Percentiles rank a stretch among this genome's conserved stretches.
Conservation (phyloP, 2,329 filamentous ascomycete genomes). For the Dothistroma septosporum region DNA sequence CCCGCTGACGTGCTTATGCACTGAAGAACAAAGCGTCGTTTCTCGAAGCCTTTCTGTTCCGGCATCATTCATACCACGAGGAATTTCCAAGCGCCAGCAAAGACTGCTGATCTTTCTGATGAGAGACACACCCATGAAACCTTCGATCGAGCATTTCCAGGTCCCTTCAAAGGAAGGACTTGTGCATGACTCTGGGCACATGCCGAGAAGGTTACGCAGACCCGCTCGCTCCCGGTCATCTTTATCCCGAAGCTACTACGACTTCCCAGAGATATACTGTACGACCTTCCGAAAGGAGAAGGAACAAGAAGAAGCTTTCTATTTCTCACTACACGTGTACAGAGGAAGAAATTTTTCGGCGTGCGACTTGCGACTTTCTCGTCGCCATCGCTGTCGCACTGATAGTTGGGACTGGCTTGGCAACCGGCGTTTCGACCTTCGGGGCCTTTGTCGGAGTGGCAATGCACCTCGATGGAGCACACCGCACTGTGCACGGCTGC, state of each 20-base stretch:
- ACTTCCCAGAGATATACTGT: neutral
- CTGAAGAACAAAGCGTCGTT: neutral
- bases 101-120: neutral
- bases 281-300: neutral
- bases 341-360: neutral
- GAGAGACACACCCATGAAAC: neutral
- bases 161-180: neutral
- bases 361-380: neutral
- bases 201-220: constrained; percentile 1
- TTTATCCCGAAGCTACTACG: neutral
- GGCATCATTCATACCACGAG: neutral
- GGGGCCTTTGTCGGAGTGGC: neutral
- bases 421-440: neutral
- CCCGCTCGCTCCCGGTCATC: neutral
- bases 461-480: neutral
- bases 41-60: constrained; percentile 3
- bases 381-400: neutral
- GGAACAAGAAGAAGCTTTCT: neutral
- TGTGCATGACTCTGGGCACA: neutral
- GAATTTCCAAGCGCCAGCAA: neutral
- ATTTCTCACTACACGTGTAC: neutral
- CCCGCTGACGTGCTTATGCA: neutral
- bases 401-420: neutral
- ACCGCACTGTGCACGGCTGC: neutral
- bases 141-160: neutral